Evolutionary conservation across 2,329 filamentous ascomycete species (phyloP).

Genomic region (Sordariomycetes sp.): DNA sequence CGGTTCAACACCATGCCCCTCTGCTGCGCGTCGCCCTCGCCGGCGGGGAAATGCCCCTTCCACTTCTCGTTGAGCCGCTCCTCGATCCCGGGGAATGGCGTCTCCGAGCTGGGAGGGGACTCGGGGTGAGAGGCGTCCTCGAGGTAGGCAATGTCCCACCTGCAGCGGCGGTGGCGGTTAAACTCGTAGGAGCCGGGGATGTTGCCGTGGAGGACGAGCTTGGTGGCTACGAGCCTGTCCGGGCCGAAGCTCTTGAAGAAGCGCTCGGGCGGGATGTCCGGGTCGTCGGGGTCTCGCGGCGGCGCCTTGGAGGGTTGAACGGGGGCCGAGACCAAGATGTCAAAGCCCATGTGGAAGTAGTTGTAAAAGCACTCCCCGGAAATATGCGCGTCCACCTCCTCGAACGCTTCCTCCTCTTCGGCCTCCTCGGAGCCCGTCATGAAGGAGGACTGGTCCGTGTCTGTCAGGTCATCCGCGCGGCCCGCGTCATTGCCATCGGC

Average conservation of each 20-base stretch:
- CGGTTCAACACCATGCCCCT: slow-evolving; percentile 82
- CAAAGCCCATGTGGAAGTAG: slow-evolving; percentile 93
- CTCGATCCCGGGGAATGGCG: slow-evolving; percentile 64
- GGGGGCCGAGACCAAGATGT: slow-evolving; percentile 78
- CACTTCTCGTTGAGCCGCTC: slow-evolving; percentile 57
- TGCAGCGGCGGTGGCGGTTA: slow-evolving; percentile 81
- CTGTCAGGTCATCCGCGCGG: slow-evolving; percentile 47
- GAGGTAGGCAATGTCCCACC: slow-evolving; percentile 68
- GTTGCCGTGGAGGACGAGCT: slow-evolving; percentile 89
- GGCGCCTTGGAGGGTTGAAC: slow-evolving; percentile 53
- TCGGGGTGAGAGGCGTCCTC: slow-evolving; percentile 12
- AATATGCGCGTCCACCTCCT: slow-evolving; percentile 43
- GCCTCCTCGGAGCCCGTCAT: slow-evolving; percentile 62
- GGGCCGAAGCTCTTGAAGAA: slow-evolving; percentile 30
- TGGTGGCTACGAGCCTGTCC: slow-evolving; percentile 73
- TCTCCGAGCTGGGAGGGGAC: slow-evolving; percentile 58
- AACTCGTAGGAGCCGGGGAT: slow-evolving; percentile 94
- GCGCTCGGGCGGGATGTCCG: slow-evolving; percentile 9
- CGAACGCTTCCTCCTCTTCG: slow-evolving; percentile 44
- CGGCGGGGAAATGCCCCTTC: slow-evolving; percentile 52
- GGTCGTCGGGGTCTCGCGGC: slow-evolving; percentile 23
- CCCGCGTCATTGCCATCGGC: slow-evolving; percentile 14
- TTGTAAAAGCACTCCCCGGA: slow-evolving; percentile 86
- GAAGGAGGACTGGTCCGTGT: slow-evolving; percentile 66
- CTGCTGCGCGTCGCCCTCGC: slow-evolving; percentile 39